Evolutionary conservation across 2,329 filamentous ascomycete genomes (phyloP), one percentile per base, ranked within the genome.

Genomic region (Neophaeococcomyces mojaviensis): DNA sequence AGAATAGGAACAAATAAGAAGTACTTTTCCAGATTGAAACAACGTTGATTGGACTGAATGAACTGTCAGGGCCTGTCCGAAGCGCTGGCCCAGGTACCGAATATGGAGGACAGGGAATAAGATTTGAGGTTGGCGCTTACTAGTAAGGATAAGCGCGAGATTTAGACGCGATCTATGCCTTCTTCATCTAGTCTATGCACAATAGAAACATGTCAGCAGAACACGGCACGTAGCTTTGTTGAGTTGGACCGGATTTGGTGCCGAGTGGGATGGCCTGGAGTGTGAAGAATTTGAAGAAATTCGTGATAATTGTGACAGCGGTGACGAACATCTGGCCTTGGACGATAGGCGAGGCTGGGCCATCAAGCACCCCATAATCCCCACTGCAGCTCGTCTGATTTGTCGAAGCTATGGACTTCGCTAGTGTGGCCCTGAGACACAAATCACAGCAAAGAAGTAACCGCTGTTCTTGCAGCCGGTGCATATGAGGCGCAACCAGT

Each of bases 401-500:
- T 10, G 24, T 28, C 24, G 24, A 28, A 28, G 24, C 24, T 28
- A 6, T 5, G 10, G 10, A 10, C 24, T 28, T n/a, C n/a, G 10
- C n/a, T 19, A 10, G 16, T 3, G 13, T 43, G 9, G 5, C 24
- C 16, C 37, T 7, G 10, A 28, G 24, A 28, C 24, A 26, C 41
- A 12, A 44, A 44, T 44, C 32, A 34, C 6, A 18, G 22, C 13
- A 15, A 6, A 19, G 24, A 30, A 44, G 32, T 13, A 44, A 37
- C 32, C 41, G 41, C 41, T 44, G 41, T 18, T n/a, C 28, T 16
- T 20, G 37, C 37, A 33, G 3, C 19, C 28, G 18, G 41, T 32
- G 22, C 18, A 20, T 32, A 20, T 44, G 41, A 44, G 37, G 41
- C 41, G 28, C 32, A 28, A 28, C 41, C 41, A 44, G 41, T 44